Base-by-base conservation (phyloP, 768 basidiomycete species). In the Mycena kentingensis region DNA sequence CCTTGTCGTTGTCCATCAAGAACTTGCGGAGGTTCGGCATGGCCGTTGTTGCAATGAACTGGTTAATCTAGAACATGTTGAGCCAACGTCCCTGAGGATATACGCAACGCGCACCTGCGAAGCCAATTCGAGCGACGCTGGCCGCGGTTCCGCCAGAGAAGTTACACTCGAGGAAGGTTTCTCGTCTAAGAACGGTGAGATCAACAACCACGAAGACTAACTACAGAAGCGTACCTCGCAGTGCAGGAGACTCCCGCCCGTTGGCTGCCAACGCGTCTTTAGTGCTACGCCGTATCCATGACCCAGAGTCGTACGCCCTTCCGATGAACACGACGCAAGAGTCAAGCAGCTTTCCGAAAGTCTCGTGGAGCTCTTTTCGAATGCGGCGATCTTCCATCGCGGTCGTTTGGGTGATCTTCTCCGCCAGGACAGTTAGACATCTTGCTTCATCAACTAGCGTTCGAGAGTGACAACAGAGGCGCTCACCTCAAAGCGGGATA, bases 281-380 rank as follows among this genome's bases (percentile, higher is more conserved):
- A 1, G 84, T 75, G 16, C 73, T 73, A 19, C 90, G 80, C 31
- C 87, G 82, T 38, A 90, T 84, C 91, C 92, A 93, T 34, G 84
- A 88, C 19, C 84, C 82, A 55, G 84, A 81, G 60, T 94, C 92
- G 16, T 78, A 77, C 3, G 84, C 84, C 24, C 88, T 80, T 3
- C 88, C 88, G 11, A 87, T 82, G 52, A 89, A 85, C 1, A 81
- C 68, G 10, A 94, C 79, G 46, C 85, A 88, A 6, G 84, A 73
- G 60, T 98, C 96, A 10, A 93, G 77, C 1, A 98, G 78, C 67
- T 90, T 95, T 28, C 83, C 80, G 63, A 89, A 97, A 4, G 81
- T 85, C 58, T 98, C 96, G 83, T 91, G 93, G 10, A 98, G 73
- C 51, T 99, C 97, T 65, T 93, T 90, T 22, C 91, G 83, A 49